Percentiles rank a stretch among this genome's conserved stretches.
Conservation (phyloP, 2,329 filamentous ascomycete genomes). For the Malbranchea cinnamomea region DNA sequence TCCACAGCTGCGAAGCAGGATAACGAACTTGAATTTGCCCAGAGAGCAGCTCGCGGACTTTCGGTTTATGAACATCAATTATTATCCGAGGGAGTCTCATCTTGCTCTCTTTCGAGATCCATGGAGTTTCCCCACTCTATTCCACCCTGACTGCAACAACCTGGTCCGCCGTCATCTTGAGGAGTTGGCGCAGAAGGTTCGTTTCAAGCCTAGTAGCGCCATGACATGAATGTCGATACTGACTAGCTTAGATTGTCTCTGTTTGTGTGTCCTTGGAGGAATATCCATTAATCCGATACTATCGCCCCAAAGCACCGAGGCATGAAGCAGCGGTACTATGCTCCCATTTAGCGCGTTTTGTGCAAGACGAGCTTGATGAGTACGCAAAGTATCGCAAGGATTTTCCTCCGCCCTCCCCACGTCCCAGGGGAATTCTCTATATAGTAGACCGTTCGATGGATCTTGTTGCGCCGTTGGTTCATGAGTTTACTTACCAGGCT, state of each 20-base stretch:
- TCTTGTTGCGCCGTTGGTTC: slow-evolving; percentile 67
- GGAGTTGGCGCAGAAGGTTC: slow-evolving; percentile 71
- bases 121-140: slow-evolving; percentile 87
- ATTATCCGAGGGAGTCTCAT: slow-evolving; percentile 78
- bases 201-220: slow-evolving; percentile 5
- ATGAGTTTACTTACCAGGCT: slow-evolving; percentile 97
- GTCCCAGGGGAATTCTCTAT: slow-evolving; percentile 69
- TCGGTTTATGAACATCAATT: slow-evolving; percentile 74
- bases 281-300: slow-evolving; percentile 86
- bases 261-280: slow-evolving; percentile 88
- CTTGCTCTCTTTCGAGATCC: slow-evolving; percentile 85
- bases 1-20: slow-evolving; percentile 52
- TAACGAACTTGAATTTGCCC: slow-evolving; percentile 55
- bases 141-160: slow-evolving; percentile 76
- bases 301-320: slow-evolving; percentile 54
- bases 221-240: no score
- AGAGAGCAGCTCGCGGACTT: slow-evolving; percentile 66
- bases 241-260: slow-evolving; percentile 50
- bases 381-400: slow-evolving; percentile 73
- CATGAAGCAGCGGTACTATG: slow-evolving; percentile 85
- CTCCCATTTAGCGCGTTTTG: slow-evolving; percentile 74
- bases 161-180: slow-evolving; percentile 74
- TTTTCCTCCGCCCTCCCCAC: slow-evolving; percentile 58
- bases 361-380: slow-evolving; percentile 79
- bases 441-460: slow-evolving; percentile 92